phyloP scores from a whole-genome alignment of 129 eudicot species.

The Flaveria trinervia region DNA sequence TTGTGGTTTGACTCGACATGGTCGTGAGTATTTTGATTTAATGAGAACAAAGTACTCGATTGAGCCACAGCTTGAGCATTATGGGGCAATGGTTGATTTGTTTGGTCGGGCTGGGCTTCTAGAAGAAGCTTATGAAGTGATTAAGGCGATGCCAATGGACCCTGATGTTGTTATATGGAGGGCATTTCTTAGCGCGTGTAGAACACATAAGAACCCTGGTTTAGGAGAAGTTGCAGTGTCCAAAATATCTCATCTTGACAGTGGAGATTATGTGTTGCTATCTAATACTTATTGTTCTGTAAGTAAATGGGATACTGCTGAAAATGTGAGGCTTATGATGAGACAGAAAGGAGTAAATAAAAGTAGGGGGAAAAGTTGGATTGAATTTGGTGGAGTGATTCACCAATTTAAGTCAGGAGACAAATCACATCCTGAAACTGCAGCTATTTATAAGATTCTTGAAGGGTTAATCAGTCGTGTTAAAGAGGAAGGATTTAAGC shows the following conservation, averaged over 20 bases:
- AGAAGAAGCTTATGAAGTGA: slow-evolving; percentile 73
- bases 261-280: slow-evolving; percentile 85
- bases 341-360: slow-evolving; percentile 62
- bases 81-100: slow-evolving; percentile 89
- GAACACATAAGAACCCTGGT: slow-evolving; percentile 62
- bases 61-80: slow-evolving; percentile 80
- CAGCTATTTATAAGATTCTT: slow-evolving; percentile 57
- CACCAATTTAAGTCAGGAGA: slow-evolving; percentile 75
- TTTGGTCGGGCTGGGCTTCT: slow-evolving; percentile 76
- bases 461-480: slow-evolving; percentile 49
- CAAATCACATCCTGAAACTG: slow-evolving; percentile 56
- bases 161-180: slow-evolving; percentile 94
- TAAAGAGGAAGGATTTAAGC: slow-evolving; percentile 52
- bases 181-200: slow-evolving; percentile 80
- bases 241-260: slow-evolving; percentile 53
- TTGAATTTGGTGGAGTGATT: slow-evolving; percentile 57
- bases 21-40: slow-evolving; percentile 62
- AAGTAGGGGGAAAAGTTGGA: slow-evolving; percentile 82
- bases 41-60: slow-evolving; percentile 56
- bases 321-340: slow-evolving; percentile 53
- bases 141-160: slow-evolving; percentile 64
- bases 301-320: slow-evolving; percentile 72
- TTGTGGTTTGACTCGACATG: slow-evolving; percentile 67
- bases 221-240: slow-evolving; percentile 59
- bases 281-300: slow-evolving; percentile 75